Evolutionary conservation across 805 yeast species (phyloP), one percentile per base, ranked within the genome.

Genomic region (Ogataea nonfermentans): DNA sequence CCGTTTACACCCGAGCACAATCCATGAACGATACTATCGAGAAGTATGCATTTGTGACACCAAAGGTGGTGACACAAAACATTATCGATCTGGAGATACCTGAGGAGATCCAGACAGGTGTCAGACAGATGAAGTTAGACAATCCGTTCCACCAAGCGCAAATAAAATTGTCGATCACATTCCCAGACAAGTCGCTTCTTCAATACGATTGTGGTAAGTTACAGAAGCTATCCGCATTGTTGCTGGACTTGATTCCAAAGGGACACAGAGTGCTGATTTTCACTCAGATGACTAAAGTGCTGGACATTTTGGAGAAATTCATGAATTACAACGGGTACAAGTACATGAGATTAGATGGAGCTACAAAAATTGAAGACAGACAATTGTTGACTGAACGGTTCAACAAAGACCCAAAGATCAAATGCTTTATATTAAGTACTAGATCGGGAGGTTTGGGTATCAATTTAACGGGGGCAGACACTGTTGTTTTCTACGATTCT

Each of bases 181-280:
- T 93, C 61, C 99, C 99, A 0, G 99, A 93, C 59, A 93, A 90
- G 59, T 81, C 93, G 10, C 67, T 93, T 43, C 63, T 93, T 40
- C 95, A 93, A 58, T 93, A 84, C 59, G 99, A 93, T 61, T 93
- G 99, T 69, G 99, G 99, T 43, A 93, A 93, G 62, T 69, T 93
- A 25, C 99, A 93, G 59, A 84, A 81, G 52, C 65, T 93, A 35
- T 91, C 97, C 0, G 62, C 67, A 3, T 65, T 93, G 32, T 63
- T 93, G 39, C 86, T 83, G 42, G 83, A 87, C 17, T 68, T 95
- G 47, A 83, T 84, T 36, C 81, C 84, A 24, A 79, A 79, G 31
- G 98, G 98, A 0, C 99, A 93, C 59, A 73, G 99, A 46, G 97
- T 95, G 0, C 72, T 93, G 46, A 91, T 93, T 42, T 93, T 93